Evolutionary conservation across 371 early-diverging fungal species (phyloP), one percentile per base, ranked within the genome.

Genomic region (Rhizomucor pusillus): DNA sequence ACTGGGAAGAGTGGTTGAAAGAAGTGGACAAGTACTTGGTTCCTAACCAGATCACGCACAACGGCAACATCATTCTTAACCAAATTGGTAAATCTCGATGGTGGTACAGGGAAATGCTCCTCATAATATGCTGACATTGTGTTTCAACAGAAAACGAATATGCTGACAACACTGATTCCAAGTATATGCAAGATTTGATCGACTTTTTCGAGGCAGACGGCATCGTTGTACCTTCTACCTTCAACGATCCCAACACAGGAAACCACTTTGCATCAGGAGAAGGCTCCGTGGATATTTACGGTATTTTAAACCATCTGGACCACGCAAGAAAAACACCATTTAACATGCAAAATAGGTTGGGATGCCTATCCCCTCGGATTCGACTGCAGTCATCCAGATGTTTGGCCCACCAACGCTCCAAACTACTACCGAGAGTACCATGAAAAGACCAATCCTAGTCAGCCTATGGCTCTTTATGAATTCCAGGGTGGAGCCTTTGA

Each of bases 401-500:
- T 41, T 14, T 57, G 57, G 57, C 50, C 50, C 14, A 50, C 22
- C 16, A 36, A 50, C 29, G n/a, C 39, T 1, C 41, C 19, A 22
- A 50, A 33, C 6, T 13, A 11, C 9, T 57, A 36, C 22, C 41
- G 57, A 14, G 57, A 40, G 1, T 50, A 22, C 19, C 50, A 50
- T 29, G 41, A 43, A 34, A 18, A 22, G 16, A 50, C 22, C 16
- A 57, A 57, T 20, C 47, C 41, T n/a, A 18, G 7, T 0, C 22
- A 57, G 43, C 57, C 57, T 1, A 49, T 50, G 57, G 57, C 57
- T 1, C n/a, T 57, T 23, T 57, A 50, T n/a, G 57, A 57, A 29
- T 57, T 57, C 44, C 57, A 57, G 20, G 57, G 57, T n/a, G 57
- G 57, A 10, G 43, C 57, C 2, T 57, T 50, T 20, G 57, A 57